phyloP scores from a whole-genome alignment of 2,329 filamentous ascomycete genomes.

The Neocucurbitaria cava region DNA sequence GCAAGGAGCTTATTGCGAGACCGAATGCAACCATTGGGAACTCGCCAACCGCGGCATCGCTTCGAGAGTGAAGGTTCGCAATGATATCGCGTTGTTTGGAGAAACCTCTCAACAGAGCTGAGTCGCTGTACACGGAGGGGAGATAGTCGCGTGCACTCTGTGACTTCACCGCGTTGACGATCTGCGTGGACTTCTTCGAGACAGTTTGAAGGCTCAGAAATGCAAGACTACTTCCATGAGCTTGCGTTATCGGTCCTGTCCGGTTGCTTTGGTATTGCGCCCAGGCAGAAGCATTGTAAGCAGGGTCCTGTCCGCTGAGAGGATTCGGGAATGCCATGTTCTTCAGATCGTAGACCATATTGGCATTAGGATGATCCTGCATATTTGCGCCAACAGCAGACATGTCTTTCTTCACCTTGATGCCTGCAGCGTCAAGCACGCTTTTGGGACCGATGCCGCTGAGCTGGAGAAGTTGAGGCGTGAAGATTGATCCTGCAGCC shows the following conservation, averaged over 20 bases:
- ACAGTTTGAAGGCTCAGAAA: conserved; percentile 28
- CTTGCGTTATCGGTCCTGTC: conserved; percentile 37
- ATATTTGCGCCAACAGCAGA: conserved; percentile 43
- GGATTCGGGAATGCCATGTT: conserved; percentile 29
- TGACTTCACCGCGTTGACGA: conserved; percentile 22
- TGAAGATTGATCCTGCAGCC: conserved; percentile 63
- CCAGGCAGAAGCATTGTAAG: conserved; percentile 34
- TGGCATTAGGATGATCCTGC: conserved; percentile 39
- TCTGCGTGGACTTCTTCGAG: conserved; percentile 21
- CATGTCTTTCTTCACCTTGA: conserved; percentile 35
- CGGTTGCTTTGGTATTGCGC: conserved; percentile 33
- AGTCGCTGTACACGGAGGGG: conserved; percentile 24
- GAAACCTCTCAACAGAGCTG: conserved; percentile 27
- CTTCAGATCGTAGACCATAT: conserved; percentile 29
- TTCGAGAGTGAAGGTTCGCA: conserved; percentile 21
- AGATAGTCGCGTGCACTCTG: conserved; percentile 27
- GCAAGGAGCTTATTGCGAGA: conserved; percentile 25
- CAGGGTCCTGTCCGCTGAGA: conserved; percentile 23
- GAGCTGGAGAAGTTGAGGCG: conserved; percentile 59
- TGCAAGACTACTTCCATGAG: conserved; percentile 31
- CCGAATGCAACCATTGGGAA: conserved; percentile 37
- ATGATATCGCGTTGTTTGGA: conserved; percentile 35
- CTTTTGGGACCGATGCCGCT: conserved; percentile 38
- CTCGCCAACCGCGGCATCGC: conserved; percentile 42
- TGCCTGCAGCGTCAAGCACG: conserved; percentile 28